Conservation (phyloP, 441 rosid species). For the Populus hybrid region DNA sequence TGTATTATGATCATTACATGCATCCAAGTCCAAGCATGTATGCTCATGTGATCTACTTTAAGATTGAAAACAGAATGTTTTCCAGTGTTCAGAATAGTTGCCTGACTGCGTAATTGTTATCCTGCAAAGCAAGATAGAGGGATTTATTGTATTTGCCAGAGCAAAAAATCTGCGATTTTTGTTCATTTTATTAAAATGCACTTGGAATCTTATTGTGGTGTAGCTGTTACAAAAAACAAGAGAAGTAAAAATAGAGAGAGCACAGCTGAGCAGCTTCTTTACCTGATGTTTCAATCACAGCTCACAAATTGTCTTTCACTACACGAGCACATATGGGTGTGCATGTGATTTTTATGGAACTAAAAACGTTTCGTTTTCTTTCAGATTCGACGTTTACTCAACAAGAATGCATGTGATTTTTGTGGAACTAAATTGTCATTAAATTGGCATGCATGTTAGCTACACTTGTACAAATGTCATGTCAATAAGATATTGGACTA, state of each 20-base stretch:
- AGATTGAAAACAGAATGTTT: background rate
- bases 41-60: background rate
- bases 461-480: too few species aligned
- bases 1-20: background rate
- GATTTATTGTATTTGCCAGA: background rate
- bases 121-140: background rate
- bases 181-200: background rate
- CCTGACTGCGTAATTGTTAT: too few species aligned
- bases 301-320: background rate
- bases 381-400: conserved; percentile 94
- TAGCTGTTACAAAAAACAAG: background rate
- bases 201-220: background rate
- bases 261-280: background rate
- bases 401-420: too few species aligned
- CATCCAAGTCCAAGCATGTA: background rate
- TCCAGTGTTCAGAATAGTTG: background rate
- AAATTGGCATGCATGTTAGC: too few species aligned
- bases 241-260: background rate
- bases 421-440: too few species aligned
- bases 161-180: background rate
- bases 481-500: too few species aligned
- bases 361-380: conserved; percentile 11
- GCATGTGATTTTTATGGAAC: background rate
- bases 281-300: background rate
- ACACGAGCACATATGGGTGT: background rate